A percentile compares a stretch with the other conserved stretches of the same genome.
Conservation (phyloP, 83 land plant species). For the Picea mariana region DNA sequence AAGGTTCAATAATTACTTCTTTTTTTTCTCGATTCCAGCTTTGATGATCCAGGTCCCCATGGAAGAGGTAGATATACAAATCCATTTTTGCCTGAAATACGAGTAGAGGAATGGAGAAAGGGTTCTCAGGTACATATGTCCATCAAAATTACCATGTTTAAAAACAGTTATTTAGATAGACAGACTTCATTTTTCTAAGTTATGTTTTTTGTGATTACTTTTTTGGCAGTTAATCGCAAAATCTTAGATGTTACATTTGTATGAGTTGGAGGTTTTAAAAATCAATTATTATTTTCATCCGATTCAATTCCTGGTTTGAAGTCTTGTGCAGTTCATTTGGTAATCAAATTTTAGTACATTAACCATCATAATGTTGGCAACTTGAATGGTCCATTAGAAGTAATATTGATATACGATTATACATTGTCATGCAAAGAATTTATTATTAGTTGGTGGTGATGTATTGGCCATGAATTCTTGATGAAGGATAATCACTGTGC, state of each 20-base stretch:
- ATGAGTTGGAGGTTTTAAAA: neutral
- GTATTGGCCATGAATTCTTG: neutral
- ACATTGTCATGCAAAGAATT: neutral
- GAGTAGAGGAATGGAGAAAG: constrained; percentile 70
- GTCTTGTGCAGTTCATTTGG: neutral
- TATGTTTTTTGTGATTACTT: neutral
- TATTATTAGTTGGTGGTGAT: neutral
- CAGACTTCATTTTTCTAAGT: neutral
- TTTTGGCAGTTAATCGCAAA: neutral
- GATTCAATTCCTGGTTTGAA: neutral
- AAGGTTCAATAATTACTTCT: neutral
- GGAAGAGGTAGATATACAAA: constrained; percentile 88
- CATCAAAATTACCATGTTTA: neutral
- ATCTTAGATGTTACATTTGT: neutral
- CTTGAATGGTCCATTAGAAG: neutral
- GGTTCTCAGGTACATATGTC: constrained; percentile 73
- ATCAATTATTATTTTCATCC: neutral
- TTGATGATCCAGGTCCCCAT: constrained; percentile 98
- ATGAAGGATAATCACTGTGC: too few relatives aligned
- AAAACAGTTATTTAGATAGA: neutral
- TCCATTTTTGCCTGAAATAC: constrained; percentile 84
- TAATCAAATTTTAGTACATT: neutral
- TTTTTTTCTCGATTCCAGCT: constrained; percentile 41
- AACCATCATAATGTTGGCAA: neutral
- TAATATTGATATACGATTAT: too few relatives aligned